These are phyloP conservation scores for Termitomyces sp. DNA, from an alignment of 768 basidiomycete species.

Conservation along the genomic window DNA sequence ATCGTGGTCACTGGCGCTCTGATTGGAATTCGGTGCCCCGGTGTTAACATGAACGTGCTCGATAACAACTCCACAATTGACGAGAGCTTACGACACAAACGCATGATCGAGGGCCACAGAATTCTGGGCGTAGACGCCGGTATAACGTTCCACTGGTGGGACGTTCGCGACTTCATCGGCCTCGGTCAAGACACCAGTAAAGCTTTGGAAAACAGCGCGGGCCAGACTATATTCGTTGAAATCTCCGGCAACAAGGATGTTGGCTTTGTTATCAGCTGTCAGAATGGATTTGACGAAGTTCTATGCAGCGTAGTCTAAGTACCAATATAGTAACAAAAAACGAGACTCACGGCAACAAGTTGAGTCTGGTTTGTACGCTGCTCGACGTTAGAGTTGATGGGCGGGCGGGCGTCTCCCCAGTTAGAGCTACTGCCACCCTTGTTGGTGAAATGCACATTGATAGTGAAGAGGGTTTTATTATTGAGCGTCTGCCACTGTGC, in stretches of 20 bases:
- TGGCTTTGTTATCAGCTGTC: constrained; percentile 36
- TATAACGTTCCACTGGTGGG: constrained; percentile 50
- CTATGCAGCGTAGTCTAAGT: constrained; percentile 22
- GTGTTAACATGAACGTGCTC: constrained; percentile 64
- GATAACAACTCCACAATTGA: constrained; percentile 35
- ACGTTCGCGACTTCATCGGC: constrained; percentile 49
- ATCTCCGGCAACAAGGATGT: constrained; percentile 54
- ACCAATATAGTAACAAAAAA: neutral
- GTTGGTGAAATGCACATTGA: constrained; percentile 58
- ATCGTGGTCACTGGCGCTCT: constrained; percentile 56
- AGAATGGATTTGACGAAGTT: constrained; percentile 46
- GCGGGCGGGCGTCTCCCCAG: constrained; percentile 54
- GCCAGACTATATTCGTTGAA: constrained; percentile 60
- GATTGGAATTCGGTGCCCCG: constrained; percentile 42
- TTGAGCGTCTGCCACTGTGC: constrained; percentile 48
- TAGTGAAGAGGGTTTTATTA: constrained; percentile 47
- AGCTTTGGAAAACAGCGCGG: constrained; percentile 44
- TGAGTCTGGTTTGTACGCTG: constrained; percentile 47
- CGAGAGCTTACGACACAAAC: constrained; percentile 46
- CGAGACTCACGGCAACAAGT: constrained; percentile 41
- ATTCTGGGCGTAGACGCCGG: constrained; percentile 58
- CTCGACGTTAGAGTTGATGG: constrained; percentile 49
- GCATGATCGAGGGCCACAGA: constrained; percentile 57
- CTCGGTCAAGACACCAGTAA: constrained; percentile 38
- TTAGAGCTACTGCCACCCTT: constrained; percentile 54